Base-by-base conservation (phyloP, 2,329 filamentous ascomycete genomes). In the Alternaria hordeiaustralica region DNA sequence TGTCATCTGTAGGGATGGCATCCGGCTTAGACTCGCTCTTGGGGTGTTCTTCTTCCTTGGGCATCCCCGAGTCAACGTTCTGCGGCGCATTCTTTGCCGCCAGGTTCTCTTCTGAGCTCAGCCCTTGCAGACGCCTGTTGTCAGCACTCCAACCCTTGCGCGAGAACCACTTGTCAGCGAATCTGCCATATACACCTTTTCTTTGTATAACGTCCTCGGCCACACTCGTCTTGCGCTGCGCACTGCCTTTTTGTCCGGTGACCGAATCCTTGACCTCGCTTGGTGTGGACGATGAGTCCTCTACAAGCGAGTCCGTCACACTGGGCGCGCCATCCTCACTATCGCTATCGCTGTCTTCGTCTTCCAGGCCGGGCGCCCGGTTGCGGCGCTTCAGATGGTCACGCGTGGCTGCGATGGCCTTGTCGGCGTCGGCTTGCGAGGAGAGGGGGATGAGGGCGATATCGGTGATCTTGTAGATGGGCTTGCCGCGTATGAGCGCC, bases 121-220 rank as follows among this genome's bases (percentile, higher is more conserved):
- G 82, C 6, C 92, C 92, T 73, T 94, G 87, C 53, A 87, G 87
- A 25, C 90, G 86, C 71, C 89, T 88, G 69, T 89, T 89, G 64
- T 92, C 90, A 64, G 89, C 83, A 56, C 89, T 90, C 92, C 94
- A 95, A 0, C 92, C 94, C 65, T 89, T 91, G 67, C 88, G 89
- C 46, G 93, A 96, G 76, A 98, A 96, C 96, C 96, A 99, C 63
- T 90, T 89, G 66, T 94, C 88, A 0, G 95, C 93, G 78, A 98
- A 97, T 41, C 92, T 87, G 5, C 94, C 95, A 78, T 97, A 98
- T 66, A 89, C 90, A 0, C 94, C 94, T 71, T 89, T 91, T 61
- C 88, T 90, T 41, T 89, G 88, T 58, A 97, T 95, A 2, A 98
- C 94, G 82, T 98, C 92, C 79, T 97, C 90, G 0, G 91, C 93